Conservation (phyloP, 495 filamentous ascomycete genomes). For the Hypomontagnella monticulosa region DNA sequence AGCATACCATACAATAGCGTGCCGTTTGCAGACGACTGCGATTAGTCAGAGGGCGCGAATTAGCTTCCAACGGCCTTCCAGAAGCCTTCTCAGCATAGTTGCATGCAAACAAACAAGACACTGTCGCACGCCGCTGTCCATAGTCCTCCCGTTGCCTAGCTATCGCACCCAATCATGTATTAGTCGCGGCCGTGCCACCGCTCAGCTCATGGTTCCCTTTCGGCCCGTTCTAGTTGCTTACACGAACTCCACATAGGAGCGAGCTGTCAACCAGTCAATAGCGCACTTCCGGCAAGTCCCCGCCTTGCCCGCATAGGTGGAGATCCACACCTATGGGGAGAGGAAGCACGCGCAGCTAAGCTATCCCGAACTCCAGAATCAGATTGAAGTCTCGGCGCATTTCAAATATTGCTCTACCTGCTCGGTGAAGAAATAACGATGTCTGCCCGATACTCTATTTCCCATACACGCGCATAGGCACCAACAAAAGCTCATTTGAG, state of each 20-base stretch:
- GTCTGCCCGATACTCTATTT: no score
- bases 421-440: no score
- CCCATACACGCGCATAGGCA: no score
- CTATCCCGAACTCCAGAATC: no score
- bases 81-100: slow-evolving; percentile 16
- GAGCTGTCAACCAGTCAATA: not conserved
- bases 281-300: not conserved
- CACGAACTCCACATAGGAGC: not conserved
- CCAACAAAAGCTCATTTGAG: no score
- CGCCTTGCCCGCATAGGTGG: not conserved
- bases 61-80: slow-evolving; percentile 19
- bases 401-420: no score
- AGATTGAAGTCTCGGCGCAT: no score
- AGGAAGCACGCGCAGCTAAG: no score
- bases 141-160: not conserved
- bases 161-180: slow-evolving; percentile 13
- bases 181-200: not conserved
- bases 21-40: not conserved
- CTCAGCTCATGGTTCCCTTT: slow-evolving; percentile 18
- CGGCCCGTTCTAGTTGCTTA: slow-evolving; percentile 23
- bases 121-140: no score
- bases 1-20: no score
- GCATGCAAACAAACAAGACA: not conserved
- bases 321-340: no score
- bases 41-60: not conserved